Evolutionary conservation across 352 stramenopile species (phyloP).

Genomic region (Pythium apleroticum): DNA sequence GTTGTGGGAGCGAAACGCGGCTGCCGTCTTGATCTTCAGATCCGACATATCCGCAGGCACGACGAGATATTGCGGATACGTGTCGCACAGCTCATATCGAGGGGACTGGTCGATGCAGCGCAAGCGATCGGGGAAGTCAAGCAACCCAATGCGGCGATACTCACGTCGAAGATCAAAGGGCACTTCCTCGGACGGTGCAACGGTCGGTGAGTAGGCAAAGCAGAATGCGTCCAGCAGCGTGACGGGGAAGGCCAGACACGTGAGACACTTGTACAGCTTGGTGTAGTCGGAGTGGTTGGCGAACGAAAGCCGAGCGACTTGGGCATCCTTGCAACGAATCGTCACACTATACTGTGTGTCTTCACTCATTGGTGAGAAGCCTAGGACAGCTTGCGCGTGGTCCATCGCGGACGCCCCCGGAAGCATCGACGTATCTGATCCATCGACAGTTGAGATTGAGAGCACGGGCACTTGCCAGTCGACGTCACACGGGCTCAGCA

Average conservation of each 20-base stretch:
- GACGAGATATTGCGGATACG: constrained; percentile 94
- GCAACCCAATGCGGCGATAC: constrained; percentile 75
- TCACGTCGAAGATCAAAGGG: constrained; percentile 79
- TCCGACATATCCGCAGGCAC: constrained; percentile 93
- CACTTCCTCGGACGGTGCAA: constrained; percentile 74
- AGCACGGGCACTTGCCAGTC: constrained; percentile 81
- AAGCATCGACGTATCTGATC: constrained; percentile 37
- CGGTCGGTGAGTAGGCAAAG: constrained; percentile 69
- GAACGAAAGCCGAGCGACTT: constrained; percentile 67
- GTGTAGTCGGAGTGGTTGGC: constrained; percentile 71
- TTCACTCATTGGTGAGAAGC: constrained; percentile 41
- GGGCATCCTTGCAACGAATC: constrained; percentile 79
- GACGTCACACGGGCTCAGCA: constrained; percentile 49
- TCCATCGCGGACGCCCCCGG: constrained; percentile 39
- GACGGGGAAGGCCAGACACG: constrained; percentile 66
- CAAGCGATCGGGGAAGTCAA: constrained; percentile 57
- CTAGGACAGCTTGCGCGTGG: constrained; percentile 59
- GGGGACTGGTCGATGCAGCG: constrained; percentile 78
- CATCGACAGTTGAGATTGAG: constrained; percentile 69
- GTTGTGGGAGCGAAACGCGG: constrained; percentile 67
- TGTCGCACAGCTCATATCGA: constrained; percentile 89
- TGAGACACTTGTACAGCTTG: constrained; percentile 78
- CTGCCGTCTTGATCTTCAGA: constrained; percentile 71
- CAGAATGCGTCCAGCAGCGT: constrained; percentile 81
- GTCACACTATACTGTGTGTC: constrained; percentile 60